phyloP scores from a whole-genome alignment of 179 eudicot species.

The Camellia oleifera region DNA sequence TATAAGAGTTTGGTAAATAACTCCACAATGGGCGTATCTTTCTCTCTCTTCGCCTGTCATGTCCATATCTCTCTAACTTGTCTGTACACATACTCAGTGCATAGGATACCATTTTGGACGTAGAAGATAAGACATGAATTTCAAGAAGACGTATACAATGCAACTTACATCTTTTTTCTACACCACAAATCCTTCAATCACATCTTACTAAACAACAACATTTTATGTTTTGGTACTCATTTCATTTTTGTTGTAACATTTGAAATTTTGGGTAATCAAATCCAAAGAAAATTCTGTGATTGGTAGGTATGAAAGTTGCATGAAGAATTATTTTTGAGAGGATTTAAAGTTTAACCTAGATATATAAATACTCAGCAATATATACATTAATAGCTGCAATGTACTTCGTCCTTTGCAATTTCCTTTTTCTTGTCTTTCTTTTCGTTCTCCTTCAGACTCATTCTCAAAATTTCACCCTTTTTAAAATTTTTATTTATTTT shows the following conservation, averaged over 20 bases:
- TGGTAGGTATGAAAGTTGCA: neutral
- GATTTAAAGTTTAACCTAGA: neutral
- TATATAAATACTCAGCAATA: neutral
- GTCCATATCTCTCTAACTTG: neutral
- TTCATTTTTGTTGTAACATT: neutral
- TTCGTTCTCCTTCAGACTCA: no score
- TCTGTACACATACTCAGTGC: neutral
- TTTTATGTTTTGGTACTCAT: neutral
- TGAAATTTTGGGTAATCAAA: neutral
- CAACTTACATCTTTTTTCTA: neutral
- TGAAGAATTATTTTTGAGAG: no score
- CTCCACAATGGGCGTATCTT: neutral
- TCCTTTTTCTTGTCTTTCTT: no score
- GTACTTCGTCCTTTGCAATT: no score
- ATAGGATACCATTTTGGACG: conserved; percentile 12
- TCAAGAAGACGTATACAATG: neutral
- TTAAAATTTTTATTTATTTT: no score
- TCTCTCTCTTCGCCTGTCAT: neutral
- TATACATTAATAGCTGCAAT: no score
- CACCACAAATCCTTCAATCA: neutral
- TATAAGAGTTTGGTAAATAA: no score
- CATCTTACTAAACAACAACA: neutral
- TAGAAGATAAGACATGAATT: neutral
- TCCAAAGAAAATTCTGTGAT: neutral
- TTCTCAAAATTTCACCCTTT: no score